phyloP scores from a whole-genome alignment of 345 rosid genomes.

The Eutrema yunnanense region DNA sequence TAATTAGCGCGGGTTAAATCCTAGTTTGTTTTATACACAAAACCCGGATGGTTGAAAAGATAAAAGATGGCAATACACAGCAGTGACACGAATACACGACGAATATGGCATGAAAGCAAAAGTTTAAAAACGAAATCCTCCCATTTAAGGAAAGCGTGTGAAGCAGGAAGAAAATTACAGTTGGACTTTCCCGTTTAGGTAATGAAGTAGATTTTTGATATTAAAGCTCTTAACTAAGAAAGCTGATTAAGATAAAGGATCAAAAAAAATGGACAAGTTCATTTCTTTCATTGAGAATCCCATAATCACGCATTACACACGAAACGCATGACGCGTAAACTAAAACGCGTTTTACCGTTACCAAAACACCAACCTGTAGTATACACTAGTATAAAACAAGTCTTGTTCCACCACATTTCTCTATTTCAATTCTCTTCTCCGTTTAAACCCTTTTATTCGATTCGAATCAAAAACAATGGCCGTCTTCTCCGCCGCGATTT shows the following conservation, averaged over 20 bases:
- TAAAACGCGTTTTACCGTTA: not conserved
- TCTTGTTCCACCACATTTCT: not conserved
- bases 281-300: not conserved
- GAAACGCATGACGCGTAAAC: not conserved
- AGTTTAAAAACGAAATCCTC: constrained; percentile 5
- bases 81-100: constrained; percentile 1
- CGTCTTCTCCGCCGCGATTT: not conserved
- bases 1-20: too few species aligned
- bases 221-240: not conserved
- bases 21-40: not conserved
- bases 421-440: not conserved
- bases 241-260: not conserved
- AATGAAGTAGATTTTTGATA: not conserved
- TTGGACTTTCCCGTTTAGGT: not conserved
- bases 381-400: not conserved
- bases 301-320: not conserved
- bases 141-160: constrained; percentile 9
- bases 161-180: not conserved
- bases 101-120: not conserved
- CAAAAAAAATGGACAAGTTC: not conserved
- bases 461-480: not conserved
- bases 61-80: not conserved
- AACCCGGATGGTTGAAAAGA: not conserved
- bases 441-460: too few species aligned
- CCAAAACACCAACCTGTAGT: not conserved